Conservation (phyloP, 2,329 filamentous ascomycete species). For the Paracorniculantispora psalliotae region DNA sequence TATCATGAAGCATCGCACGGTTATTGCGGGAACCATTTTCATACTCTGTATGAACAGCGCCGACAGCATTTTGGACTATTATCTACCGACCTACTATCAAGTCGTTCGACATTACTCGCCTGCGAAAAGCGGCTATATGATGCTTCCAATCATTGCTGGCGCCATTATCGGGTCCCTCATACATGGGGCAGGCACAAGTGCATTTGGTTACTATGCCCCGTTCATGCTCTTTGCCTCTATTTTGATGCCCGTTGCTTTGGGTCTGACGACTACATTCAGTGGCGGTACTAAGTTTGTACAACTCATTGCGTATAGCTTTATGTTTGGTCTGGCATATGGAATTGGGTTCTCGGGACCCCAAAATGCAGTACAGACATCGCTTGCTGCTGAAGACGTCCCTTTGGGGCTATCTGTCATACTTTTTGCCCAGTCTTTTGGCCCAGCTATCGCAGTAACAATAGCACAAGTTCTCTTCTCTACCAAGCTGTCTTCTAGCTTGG, state of each 20-base stretch:
- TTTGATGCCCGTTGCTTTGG: conserved; percentile 26
- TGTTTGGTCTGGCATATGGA: conserved; percentile 35
- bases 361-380: conserved; percentile 36
- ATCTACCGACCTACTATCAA: conserved; percentile 37
- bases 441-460: conserved; percentile 16
- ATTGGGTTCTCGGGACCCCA: conserved; percentile 34
- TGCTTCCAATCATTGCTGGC: conserved; percentile 17
- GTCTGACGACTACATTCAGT: conserved; percentile 34
- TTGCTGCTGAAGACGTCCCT: conserved; percentile 19
- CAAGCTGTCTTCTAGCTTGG: conserved; percentile 13
- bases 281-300: conserved; percentile 25
- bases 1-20: conserved; percentile 33
- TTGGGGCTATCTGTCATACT: conserved; percentile 20
- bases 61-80: conserved; percentile 28
- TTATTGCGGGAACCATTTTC: conserved; percentile 29
- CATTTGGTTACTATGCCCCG: conserved; percentile 36
- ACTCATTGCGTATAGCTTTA: conserved; percentile 36
- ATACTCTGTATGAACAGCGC: conserved; percentile 33
- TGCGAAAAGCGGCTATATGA: conserved; percentile 24
- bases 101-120: conserved; percentile 34
- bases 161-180: conserved; percentile 7
- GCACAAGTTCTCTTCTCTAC: conserved; percentile 20
- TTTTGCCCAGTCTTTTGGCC: conserved; percentile 20
- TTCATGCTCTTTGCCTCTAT: conserved; percentile 31
- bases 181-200: conserved; percentile 26